phyloP scores from a whole-genome alignment of 2,329 filamentous ascomycete genomes.

The Aspergillus fumigatiaffinis region DNA sequence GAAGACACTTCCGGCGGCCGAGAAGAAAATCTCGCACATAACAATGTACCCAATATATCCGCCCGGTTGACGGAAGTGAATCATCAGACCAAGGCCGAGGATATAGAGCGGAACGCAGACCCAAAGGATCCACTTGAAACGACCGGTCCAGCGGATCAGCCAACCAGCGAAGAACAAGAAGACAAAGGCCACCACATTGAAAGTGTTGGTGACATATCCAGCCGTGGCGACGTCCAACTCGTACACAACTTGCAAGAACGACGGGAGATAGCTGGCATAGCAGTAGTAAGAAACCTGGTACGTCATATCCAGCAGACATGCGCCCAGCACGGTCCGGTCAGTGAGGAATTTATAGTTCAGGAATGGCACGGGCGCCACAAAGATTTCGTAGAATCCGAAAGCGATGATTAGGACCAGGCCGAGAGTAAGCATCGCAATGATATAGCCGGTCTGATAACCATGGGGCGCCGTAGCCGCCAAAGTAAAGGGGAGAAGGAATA shows the following conservation, averaged over 20 bases:
- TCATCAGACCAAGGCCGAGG: conserved; percentile 49
- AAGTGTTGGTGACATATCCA: conserved; percentile 47
- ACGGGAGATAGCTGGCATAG: conserved; percentile 28
- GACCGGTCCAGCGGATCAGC: conserved; percentile 45
- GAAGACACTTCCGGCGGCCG: conserved; percentile 49
- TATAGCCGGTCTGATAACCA: conserved; percentile 41
- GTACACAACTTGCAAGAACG: conserved; percentile 35
- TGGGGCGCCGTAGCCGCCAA: conserved; percentile 40
- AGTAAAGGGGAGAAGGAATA: conserved; percentile 46
- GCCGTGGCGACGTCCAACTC: conserved; percentile 25
- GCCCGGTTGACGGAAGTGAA: conserved; percentile 48
- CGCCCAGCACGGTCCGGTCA: conserved; percentile 22
- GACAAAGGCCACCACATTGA: conserved; percentile 51
- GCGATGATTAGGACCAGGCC: conserved; percentile 50
- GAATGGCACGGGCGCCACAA: conserved; percentile 37
- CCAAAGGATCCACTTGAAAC: conserved; percentile 48
- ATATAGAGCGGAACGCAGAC: conserved; percentile 47
- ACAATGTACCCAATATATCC: conserved; percentile 48
- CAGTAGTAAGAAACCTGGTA: conserved; percentile 19
- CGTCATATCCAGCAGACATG: conserved; percentile 19
- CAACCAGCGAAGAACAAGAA: conserved; percentile 52
- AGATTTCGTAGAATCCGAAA: conserved; percentile 53
- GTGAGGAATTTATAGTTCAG: conserved; percentile 36
- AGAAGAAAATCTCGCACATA: conserved; percentile 54
- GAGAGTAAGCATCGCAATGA: conserved; percentile 50